Evolutionary conservation across 352 stramenopile genomes (phyloP).

Genomic region (Phytophthora idaei): DNA sequence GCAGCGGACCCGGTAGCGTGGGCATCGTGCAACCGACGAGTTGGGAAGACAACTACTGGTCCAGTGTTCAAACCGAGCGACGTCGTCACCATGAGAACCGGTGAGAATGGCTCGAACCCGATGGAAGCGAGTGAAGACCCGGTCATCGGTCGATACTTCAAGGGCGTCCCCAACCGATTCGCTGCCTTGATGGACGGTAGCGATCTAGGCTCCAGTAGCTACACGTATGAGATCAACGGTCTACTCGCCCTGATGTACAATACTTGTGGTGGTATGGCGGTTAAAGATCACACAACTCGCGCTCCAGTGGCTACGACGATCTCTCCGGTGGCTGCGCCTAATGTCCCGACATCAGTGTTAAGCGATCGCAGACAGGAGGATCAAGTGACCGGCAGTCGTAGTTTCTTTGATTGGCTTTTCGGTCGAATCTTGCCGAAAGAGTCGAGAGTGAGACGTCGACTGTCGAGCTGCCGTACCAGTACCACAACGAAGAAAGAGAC

Average conservation of each 20-base stretch:
- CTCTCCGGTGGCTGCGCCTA: no score
- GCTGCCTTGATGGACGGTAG: slow-evolving; percentile 45
- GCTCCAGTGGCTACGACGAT: background rate
- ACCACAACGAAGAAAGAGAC: slow-evolving; percentile 5
- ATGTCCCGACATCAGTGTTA: background rate
- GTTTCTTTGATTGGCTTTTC: slow-evolving; percentile 28
- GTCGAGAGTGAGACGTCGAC: slow-evolving; percentile 13
- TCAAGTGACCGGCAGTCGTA: background rate
- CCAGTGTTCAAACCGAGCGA: slow-evolving; percentile 49
- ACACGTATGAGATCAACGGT: slow-evolving; percentile 54
- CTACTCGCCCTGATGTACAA: slow-evolving; percentile 44
- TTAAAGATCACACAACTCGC: slow-evolving; percentile 1
- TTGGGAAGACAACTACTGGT: slow-evolving; percentile 22
- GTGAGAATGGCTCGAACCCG: slow-evolving; percentile 30
- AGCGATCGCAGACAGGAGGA: slow-evolving; percentile 3
- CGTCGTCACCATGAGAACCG: slow-evolving; percentile 46
- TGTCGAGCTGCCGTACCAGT: slow-evolving; percentile 17
- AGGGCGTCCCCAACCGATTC: slow-evolving; percentile 38
- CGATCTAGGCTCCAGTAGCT: slow-evolving; percentile 48
- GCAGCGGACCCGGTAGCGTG: slow-evolving; percentile 44
- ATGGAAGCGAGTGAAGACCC: slow-evolving; percentile 38
- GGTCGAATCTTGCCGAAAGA: background rate
- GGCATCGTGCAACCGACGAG: slow-evolving; percentile 45
- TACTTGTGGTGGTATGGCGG: slow-evolving; percentile 21
- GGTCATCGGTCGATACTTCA: slow-evolving; percentile 49